Conservation (phyloP, 1,284 basidiomycete species). For the Dichomitus squalens region DNA sequence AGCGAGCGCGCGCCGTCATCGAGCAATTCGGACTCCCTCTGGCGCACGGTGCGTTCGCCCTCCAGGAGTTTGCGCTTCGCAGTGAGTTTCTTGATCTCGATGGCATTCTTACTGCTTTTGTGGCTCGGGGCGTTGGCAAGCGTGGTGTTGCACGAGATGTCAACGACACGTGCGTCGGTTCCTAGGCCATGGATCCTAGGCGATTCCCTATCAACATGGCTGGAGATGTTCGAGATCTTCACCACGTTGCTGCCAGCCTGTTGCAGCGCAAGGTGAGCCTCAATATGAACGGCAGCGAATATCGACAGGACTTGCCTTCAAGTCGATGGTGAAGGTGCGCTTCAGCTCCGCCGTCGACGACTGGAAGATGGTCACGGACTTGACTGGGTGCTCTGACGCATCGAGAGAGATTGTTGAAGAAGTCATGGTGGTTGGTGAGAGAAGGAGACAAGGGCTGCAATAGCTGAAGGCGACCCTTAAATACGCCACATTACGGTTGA, state of each 20-base stretch:
- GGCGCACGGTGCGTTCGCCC: constrained; percentile 39
- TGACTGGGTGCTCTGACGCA: constrained; percentile 33
- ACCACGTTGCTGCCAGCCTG: constrained; percentile 48
- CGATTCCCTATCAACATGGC: constrained; percentile 49
- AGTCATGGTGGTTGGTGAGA: not conserved
- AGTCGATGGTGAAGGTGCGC: constrained; percentile 33
- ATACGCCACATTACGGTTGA: not conserved
- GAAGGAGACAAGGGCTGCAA: not conserved
- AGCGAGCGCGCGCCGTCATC: constrained; percentile 47
- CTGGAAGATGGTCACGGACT: constrained; percentile 41
- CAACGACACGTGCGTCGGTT: constrained; percentile 45
- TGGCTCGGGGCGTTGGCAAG: constrained; percentile 1
- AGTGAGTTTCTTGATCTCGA: constrained; percentile 39
- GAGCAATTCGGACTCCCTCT: constrained; percentile 44
- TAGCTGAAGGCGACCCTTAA: not conserved
- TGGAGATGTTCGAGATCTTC: constrained; percentile 47
- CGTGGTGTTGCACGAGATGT: constrained; percentile 45
- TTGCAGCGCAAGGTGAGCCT: too few relatives aligned
- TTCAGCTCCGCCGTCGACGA: constrained; percentile 38
- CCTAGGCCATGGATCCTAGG: constrained; percentile 51
- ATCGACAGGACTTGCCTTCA: constrained; percentile 36
- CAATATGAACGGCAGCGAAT: not conserved
- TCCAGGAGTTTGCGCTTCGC: constrained; percentile 39
- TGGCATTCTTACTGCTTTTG: constrained; percentile 22
- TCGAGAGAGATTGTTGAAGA: constrained; percentile 7